phyloP scores from a whole-genome alignment of 768 basidiomycete genomes.

The Pleurotus citrinopileatus region DNA sequence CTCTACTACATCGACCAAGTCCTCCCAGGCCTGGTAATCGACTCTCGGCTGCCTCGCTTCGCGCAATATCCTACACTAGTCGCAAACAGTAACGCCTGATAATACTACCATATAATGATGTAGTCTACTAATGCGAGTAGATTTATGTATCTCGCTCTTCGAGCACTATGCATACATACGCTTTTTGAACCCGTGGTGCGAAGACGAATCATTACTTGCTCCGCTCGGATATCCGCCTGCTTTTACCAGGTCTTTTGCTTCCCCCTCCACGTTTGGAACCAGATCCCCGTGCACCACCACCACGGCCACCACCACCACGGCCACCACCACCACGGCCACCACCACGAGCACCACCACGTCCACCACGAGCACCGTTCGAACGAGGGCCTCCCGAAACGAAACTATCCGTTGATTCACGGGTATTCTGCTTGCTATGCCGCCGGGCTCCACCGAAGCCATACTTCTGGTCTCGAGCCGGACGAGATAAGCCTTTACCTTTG shows the following conservation, averaged over 20 bases:
- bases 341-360: no score
- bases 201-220: slow-evolving; percentile 30
- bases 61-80: no score
- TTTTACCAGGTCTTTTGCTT: slow-evolving; percentile 58
- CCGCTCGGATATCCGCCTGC: slow-evolving; percentile 45
- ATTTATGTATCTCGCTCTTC: no score
- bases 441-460: slow-evolving; percentile 78
- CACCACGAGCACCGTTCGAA: slow-evolving; percentile 23
- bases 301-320: no score
- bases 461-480: slow-evolving; percentile 70
- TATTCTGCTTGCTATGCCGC: slow-evolving; percentile 77
- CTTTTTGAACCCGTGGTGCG: no score
- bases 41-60: slow-evolving; percentile 8
- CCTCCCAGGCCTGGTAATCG: background rate
- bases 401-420: slow-evolving; percentile 73
- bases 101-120: no score
- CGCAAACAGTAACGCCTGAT: no score
- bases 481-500: slow-evolving; percentile 42
- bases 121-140: background rate
- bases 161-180: no score
- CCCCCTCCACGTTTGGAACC: slow-evolving; percentile 25
- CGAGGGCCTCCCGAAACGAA: slow-evolving; percentile 48
- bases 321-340: no score
- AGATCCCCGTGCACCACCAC: slow-evolving; percentile 25
- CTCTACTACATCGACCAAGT: background rate